These are phyloP conservation scores for Starmerella apis DNA, from an alignment of 805 yeast genomes.

Conservation along the genomic window DNA sequence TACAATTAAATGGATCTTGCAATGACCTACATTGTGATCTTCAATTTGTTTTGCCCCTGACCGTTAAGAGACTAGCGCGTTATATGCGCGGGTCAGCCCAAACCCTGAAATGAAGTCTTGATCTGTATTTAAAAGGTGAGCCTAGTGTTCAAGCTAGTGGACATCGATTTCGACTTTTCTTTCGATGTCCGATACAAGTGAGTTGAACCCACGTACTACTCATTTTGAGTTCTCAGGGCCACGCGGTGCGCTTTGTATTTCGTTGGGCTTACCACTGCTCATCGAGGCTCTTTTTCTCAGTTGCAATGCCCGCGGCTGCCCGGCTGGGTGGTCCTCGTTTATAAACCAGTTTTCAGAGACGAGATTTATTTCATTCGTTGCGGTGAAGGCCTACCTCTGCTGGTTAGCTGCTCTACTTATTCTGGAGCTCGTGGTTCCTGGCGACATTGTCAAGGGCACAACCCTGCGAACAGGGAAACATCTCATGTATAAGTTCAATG, in stretches of 20 bases:
- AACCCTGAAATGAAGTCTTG: neutral
- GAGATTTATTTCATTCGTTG: constrained; percentile 27
- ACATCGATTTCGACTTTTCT: neutral
- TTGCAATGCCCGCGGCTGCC: constrained; percentile 43
- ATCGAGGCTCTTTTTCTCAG: constrained; percentile 49
- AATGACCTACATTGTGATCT: no score
- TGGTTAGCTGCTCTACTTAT: constrained; percentile 65
- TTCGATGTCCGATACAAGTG: constrained; percentile 2
- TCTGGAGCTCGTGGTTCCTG: constrained; percentile 60
- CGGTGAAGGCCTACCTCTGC: constrained; percentile 53
- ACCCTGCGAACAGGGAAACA: constrained; percentile 63
- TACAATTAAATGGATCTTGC: no score
- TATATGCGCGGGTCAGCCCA: neutral
- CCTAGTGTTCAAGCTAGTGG: neutral
- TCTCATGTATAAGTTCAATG: constrained; percentile 72
- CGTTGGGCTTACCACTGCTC: constrained; percentile 57
- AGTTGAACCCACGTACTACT: constrained; percentile 56
- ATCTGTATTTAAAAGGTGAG: neutral
- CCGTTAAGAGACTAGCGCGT: neutral
- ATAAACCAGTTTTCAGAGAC: constrained; percentile 15
- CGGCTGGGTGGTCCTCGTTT: constrained; percentile 23
- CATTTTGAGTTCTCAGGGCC: constrained; percentile 70
- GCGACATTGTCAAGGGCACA: constrained; percentile 53
- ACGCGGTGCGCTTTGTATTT: constrained; percentile 58
- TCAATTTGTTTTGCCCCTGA: no score